Base-by-base conservation (phyloP, 2,329 filamentous ascomycete species). In the Stachybotrys echinatus region DNA sequence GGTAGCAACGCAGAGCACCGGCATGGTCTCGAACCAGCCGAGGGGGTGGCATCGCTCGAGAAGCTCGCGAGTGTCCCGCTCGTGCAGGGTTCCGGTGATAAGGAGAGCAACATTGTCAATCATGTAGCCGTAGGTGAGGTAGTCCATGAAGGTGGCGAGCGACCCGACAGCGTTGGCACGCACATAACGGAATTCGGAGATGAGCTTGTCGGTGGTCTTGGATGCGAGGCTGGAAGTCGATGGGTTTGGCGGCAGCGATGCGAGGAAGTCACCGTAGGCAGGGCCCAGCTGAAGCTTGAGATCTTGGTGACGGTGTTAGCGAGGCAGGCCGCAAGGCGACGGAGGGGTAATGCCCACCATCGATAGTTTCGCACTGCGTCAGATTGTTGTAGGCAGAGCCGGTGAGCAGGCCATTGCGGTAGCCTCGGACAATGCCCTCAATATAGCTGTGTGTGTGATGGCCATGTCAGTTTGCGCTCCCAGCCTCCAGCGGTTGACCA, bases 21-120 rank as follows among this genome's bases (percentile, higher is more conserved):
- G 95, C 87, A 99, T 91, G 8, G 94, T 96, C 77, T 99, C 94
- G 68, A 99, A 99, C 91, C 92, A 97, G 59, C 94, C 94, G 7
- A 99, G 81, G 6, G 94, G 94, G 63, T 99, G 95, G 71, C 95
- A 99, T 70, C 94, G 81, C 65, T 97, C 94, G 48, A 99, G 76
- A 55, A 99, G 81, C 73, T 99, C 94, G 52, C 92, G 85, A 4
- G 94, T 99, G 69, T 99, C 94, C 66, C 94, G 84, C 74, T 99
- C 95, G 73, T 99, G 94, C 23, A 99, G 81, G 12, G 94, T 99
- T 54, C 94, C 94, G 20, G 94, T 99, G 70, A 99, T 99, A 63
- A 99, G 84, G 39, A 99, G 85, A 38, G 95, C 94, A 48, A 99
- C 91, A 63, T 99, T 99, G 74, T 99, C 94, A 71, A 99, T 99